A percentile compares a stretch with the other conserved stretches of the same genome.
Conservation (phyloP, 805 yeast genomes). For the Hyphopichia homilentoma region DNA sequence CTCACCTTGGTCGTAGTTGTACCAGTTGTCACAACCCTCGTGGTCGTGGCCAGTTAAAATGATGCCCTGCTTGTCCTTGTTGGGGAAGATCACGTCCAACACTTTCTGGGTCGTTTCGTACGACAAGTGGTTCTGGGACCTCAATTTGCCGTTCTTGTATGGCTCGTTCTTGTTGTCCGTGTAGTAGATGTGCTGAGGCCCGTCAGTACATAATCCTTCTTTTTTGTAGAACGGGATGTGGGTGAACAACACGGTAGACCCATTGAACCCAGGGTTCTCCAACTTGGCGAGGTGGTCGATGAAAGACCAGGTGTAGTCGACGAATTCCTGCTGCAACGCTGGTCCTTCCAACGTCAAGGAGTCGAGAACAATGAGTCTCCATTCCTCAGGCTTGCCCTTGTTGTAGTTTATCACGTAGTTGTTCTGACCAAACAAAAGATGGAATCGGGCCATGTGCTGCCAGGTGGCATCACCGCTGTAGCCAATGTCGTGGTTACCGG, state of each 20-base stretch:
- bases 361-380: slow-evolving; percentile 86
- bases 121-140: slow-evolving; percentile 84
- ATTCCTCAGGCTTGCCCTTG: slow-evolving; percentile 60
- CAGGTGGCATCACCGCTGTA: slow-evolving; percentile 92
- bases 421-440: slow-evolving; percentile 72
- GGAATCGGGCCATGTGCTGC: slow-evolving; percentile 83
- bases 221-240: slow-evolving; percentile 87
- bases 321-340: slow-evolving; percentile 68
- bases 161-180: slow-evolving; percentile 55
- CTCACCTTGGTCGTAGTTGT: slow-evolving; percentile 33
- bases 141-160: slow-evolving; percentile 63
- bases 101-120: slow-evolving; percentile 63
- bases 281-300: slow-evolving; percentile 53
- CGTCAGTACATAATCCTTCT: slow-evolving; percentile 83
- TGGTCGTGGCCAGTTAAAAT: slow-evolving; percentile 95
- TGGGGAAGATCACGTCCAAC: slow-evolving; percentile 66
- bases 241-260: slow-evolving; percentile 78
- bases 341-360: slow-evolving; percentile 88
- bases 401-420: slow-evolving; percentile 78
- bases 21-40: slow-evolving; percentile 80
- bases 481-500: slow-evolving; percentile 96
- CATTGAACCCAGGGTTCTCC: slow-evolving; percentile 49
- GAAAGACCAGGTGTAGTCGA: slow-evolving; percentile 69
- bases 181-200: slow-evolving; percentile 57
- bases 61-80: slow-evolving; percentile 63